phyloP scores from a whole-genome alignment of 2,329 filamentous ascomycete species.

The Penicillium sp. region DNA sequence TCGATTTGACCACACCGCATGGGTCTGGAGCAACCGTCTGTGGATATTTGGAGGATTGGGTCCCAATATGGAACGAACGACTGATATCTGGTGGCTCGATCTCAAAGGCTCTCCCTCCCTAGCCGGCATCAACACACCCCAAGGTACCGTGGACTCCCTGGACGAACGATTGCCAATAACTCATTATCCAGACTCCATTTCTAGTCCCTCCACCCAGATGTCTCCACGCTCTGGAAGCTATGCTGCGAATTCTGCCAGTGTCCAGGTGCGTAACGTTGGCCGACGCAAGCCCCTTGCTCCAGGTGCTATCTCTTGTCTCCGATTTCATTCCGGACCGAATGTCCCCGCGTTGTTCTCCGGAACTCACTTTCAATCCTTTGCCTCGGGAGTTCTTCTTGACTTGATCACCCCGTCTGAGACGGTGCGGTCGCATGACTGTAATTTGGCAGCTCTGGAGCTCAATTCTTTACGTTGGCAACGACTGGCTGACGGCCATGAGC shows the following conservation, averaged over 20 bases:
- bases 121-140: constrained; percentile 62
- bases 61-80: constrained; percentile 94
- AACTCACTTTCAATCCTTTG: constrained; percentile 93
- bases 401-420: constrained; percentile 91
- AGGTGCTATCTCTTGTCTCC: constrained; percentile 83
- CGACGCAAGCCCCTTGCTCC: constrained; percentile 64
- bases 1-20: constrained; percentile 91
- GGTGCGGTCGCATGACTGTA: constrained; percentile 82
- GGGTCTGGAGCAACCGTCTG: constrained; percentile 86
- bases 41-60: constrained; percentile 97
- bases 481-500: constrained; percentile 87
- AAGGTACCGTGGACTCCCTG: constrained; percentile 51
- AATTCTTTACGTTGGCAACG: constrained; percentile 90
- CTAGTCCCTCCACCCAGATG: constrained; percentile 36
- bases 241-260: constrained; percentile 68
- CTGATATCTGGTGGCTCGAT: constrained; percentile 96
- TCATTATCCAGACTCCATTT: constrained; percentile 39
- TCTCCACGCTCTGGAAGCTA: constrained; percentile 54
- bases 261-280: constrained; percentile 56
- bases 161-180: constrained; percentile 32
- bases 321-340: constrained; percentile 83
- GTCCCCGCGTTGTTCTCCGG: constrained; percentile 87
- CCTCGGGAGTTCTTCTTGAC: constrained; percentile 87
- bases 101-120: constrained; percentile 87
- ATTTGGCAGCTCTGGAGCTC: constrained; percentile 83